phyloP scores from a whole-genome alignment of 1,284 basidiomycete species.

The Agroathelia rolfsii region DNA sequence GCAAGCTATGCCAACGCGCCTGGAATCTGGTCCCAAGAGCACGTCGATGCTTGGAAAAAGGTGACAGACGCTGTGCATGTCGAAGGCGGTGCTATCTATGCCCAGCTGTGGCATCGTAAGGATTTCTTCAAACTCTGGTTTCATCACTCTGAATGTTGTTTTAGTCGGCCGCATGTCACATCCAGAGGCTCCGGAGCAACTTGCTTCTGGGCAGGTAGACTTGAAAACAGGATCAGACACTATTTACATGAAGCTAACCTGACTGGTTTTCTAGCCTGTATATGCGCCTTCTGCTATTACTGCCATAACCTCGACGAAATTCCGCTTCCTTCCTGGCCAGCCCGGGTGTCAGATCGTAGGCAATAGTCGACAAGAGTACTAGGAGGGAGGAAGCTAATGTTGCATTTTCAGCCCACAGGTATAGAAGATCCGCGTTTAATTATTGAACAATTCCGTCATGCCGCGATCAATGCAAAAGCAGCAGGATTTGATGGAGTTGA shows the following conservation, averaged over 20 bases:
- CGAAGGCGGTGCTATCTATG: constrained; percentile 6
- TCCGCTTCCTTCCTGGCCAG: constrained; percentile 24
- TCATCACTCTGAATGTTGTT: too few species aligned
- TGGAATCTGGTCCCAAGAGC: constrained; percentile 11
- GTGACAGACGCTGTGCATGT: constrained; percentile 11
- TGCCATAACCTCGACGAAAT: constrained; percentile 29
- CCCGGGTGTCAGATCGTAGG: constrained; percentile 6
- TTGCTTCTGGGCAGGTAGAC: too few species aligned
- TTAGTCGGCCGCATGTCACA: constrained; percentile 26
- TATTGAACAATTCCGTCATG: constrained; percentile 26
- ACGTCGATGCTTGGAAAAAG: constrained; percentile 11
- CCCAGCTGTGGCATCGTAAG: constrained; percentile 8
- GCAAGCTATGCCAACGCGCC: constrained; percentile 14
- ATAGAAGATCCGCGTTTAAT: constrained; percentile 17
- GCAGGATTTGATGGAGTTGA: constrained; percentile 39
- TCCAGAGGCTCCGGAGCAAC: constrained; percentile 26
- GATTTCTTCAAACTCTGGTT: too few species aligned
- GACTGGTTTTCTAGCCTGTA: too few species aligned
- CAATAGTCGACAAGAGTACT: background rate
- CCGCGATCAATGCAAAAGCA: constrained; percentile 23
- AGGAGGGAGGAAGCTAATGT: background rate
- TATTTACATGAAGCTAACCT: too few species aligned
- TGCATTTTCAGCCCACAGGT: constrained; percentile 11
- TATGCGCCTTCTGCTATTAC: constrained; percentile 9
- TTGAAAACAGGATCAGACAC: too few species aligned